Evolutionary conservation across 495 filamentous ascomycete genomes (phyloP).

Genomic region (Aspergillus sparsus): DNA sequence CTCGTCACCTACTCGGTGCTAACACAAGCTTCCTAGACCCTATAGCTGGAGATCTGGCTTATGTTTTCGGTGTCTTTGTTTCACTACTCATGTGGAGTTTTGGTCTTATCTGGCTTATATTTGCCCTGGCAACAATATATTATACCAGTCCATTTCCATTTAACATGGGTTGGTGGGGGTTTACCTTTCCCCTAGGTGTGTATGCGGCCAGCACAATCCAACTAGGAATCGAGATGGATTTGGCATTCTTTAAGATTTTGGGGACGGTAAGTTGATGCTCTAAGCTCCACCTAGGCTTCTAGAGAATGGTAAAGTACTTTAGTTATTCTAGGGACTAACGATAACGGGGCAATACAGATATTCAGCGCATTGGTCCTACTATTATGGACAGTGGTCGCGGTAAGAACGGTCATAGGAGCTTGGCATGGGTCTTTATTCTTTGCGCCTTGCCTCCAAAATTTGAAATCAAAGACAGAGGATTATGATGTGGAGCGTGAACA

Average conservation of each 20-base stretch:
- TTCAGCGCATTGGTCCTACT: slow-evolving; percentile 41
- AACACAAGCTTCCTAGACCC: slow-evolving; percentile 25
- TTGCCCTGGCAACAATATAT: slow-evolving; percentile 45
- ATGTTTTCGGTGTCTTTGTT: slow-evolving; percentile 42
- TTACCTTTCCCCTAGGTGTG: slow-evolving; percentile 60
- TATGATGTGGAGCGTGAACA: slow-evolving; percentile 19
- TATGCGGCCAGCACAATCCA: slow-evolving; percentile 51
- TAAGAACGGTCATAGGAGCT: slow-evolving; percentile 39
- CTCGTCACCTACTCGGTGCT: slow-evolving; percentile 34
- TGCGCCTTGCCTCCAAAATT: slow-evolving; percentile 50
- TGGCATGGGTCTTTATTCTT: slow-evolving; percentile 45
- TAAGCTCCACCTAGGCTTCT: neutral
- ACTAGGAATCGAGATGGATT: slow-evolving; percentile 46
- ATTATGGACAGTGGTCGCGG: slow-evolving; percentile 47
- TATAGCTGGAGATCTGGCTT: slow-evolving; percentile 40
- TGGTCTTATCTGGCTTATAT: slow-evolving; percentile 51
- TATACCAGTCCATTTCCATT: slow-evolving; percentile 52
- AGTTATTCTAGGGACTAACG: neutral
- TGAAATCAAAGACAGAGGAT: slow-evolving; percentile 30
- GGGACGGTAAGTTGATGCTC: slow-evolving; percentile 37
- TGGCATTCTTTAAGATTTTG: slow-evolving; percentile 53
- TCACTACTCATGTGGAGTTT: slow-evolving; percentile 53
- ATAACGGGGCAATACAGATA: slow-evolving; percentile 26
- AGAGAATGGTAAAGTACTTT: no score
- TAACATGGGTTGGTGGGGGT: slow-evolving; percentile 66